Base-by-base conservation (phyloP, 2,329 filamentous ascomycete species). In the Penicillium sp. region DNA sequence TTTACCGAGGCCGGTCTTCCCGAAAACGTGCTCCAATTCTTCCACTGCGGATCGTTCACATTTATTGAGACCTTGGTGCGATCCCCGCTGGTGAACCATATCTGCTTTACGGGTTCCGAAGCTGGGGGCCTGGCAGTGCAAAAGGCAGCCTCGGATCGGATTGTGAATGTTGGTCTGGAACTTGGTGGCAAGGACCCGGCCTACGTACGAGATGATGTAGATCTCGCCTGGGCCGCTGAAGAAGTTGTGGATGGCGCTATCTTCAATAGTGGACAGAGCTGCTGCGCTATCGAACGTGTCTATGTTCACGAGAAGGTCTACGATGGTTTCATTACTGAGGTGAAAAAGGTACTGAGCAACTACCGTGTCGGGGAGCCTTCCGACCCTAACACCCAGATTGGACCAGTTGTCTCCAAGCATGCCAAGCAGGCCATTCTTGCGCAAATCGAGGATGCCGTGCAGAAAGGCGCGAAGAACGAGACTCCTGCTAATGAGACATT, bases 231-330 rank as follows among this genome's bases (percentile, higher is more conserved):
- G 93, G 92, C 88, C 0, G 93, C 93, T 0, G 91, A 89, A 63
- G 91, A 97, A 75, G 94, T 97, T 66, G 91, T 97, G 15, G 93
- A 97, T 65, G 93, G 93, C 21, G 87, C 91, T n/a, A 80, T 97
- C 54, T 97, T 97, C 81, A 97, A 97, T 78, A 96, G 92, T 49
- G 93, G 93, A n/a, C 93, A 97, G 79, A 96, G 91, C 71, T 97
- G 93, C 80, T 97, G 93, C 75, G 89, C 91, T 25, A 81, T 97
- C 51, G 93, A 97, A 77, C 83, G 93, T 34, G 85, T 97, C 21
- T 97, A 97, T 67, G 92, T 97, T 6, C 86, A 94, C 66, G 88
- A 89, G 68, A 86, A 84, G 64, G 84, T 97, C 47, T 86, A 97
- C 72, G 91, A 96, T 66, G 77, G 83, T 13, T 97, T 97, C 66